Conservation (phyloP, 164 flowering plant species). For the Vitis vinifera region ASM3070453v1 NC_081815.1:19558501-19559000, state of each 20-base stretch:
- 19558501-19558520: conserved; percentile 18
- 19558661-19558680: conserved; percentile 26
- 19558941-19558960: too few species aligned
- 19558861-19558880: not conserved
- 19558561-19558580: conserved; percentile 1
- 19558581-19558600: conserved; percentile 1
- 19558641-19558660: not conserved
- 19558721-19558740: conserved; percentile 1
- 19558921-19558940: too few species aligned
- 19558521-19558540: conserved; percentile 22
- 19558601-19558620: not conserved
- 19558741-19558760: conserved; percentile 16
- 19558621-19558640: too few species aligned
- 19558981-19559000: too few species aligned
- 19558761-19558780: conserved; percentile 23
- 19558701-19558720: conserved; percentile 14
- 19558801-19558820: conserved; percentile 15
- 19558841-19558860: conserved; percentile 25
- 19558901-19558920: too few species aligned
- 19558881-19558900: too few species aligned
- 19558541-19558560: conserved; percentile 11
- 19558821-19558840: conserved; percentile 19
- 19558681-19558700: conserved; percentile 29
- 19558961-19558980: too few species aligned
- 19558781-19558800: conserved; percentile 16